Conservation (phyloP, 2,329 filamentous ascomycete species). For the Penicillium sp. region DNA sequence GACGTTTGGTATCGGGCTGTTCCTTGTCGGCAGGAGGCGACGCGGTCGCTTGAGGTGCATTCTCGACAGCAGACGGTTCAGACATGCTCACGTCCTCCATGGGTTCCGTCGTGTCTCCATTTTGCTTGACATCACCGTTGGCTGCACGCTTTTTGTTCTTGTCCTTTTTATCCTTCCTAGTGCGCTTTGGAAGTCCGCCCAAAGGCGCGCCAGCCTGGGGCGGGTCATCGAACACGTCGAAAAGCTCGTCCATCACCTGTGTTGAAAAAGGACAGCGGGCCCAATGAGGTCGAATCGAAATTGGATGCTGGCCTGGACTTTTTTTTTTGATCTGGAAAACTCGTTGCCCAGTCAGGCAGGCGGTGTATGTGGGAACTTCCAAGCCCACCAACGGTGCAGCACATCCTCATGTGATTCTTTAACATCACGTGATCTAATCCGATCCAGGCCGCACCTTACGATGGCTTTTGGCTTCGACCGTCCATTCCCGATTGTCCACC, state of each 20-base stretch:
- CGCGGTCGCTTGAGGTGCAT: constrained; percentile 5
- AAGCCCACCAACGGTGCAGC: background rate
- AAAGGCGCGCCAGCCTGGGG: constrained; percentile 41
- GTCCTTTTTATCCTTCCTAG: constrained; percentile 54
- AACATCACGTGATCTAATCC: constrained; percentile 13
- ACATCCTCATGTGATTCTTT: background rate
- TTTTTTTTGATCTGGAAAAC: constrained; percentile 27
- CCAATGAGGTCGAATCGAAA: constrained; percentile 14
- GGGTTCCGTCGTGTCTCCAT: constrained; percentile 25
- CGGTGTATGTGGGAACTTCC: constrained; percentile 11
- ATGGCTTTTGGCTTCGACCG: constrained; percentile 20
- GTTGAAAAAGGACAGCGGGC: constrained; percentile 8
- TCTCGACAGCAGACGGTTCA: constrained; percentile 17
- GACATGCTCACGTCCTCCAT: constrained; percentile 20
- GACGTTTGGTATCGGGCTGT: constrained; percentile 43
- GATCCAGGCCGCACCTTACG: constrained; percentile 20
- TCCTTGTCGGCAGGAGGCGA: constrained; percentile 27
- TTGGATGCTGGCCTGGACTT: constrained; percentile 13
- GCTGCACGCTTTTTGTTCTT: constrained; percentile 80
- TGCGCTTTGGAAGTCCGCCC: constrained; percentile 30
- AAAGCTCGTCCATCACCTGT: constrained; percentile 66
- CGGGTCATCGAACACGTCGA: constrained; percentile 72
- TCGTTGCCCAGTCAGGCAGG: constrained; percentile 25
- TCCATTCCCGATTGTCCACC: constrained; percentile 20
- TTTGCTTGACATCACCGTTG: constrained; percentile 66